Evolutionary conservation across 805 yeast species (phyloP).

Genomic region (Cyberlindnera amylophila): DNA sequence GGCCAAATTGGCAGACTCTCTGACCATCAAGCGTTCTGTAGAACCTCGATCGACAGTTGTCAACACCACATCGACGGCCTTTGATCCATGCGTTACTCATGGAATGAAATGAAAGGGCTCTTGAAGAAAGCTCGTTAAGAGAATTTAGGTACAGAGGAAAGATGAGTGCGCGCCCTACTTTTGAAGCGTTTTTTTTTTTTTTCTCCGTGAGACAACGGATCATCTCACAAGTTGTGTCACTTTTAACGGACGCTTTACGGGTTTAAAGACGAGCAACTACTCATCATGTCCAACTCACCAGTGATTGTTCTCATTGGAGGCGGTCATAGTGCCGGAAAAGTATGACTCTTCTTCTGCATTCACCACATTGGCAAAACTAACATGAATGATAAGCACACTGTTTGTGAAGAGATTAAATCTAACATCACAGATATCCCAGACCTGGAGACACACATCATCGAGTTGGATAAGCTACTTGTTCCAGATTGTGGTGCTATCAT

Average conservation of each 20-base stretch:
- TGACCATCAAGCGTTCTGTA: conserved; percentile 76
- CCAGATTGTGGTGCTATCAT: conserved; percentile 1
- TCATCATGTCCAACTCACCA: conserved; percentile 1
- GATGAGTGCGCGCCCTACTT: too few species aligned
- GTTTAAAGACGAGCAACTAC: too few species aligned
- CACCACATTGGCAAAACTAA: too few species aligned
- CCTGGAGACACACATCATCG: conserved; percentile 33
- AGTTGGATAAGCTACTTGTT: conserved; percentile 40
- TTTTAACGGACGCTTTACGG: too few species aligned
- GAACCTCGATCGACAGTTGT: conserved; percentile 78
- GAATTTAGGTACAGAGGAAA: too few species aligned
- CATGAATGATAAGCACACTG: conserved; percentile 27
- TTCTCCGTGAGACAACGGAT: too few species aligned
- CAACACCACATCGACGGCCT: conserved; percentile 86
- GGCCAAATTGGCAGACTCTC: conserved; percentile 86
- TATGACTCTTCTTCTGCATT: not conserved
- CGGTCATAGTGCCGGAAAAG: conserved; percentile 58
- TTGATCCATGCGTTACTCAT: conserved; percentile 34
- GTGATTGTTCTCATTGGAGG: conserved; percentile 53
- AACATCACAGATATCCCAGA: conserved; percentile 24
- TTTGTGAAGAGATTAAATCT: conserved; percentile 33
- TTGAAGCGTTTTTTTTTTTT: too few species aligned
- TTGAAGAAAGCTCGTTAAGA: too few species aligned
- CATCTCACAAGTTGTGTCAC: too few species aligned
- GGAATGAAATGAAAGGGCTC: not conserved